These are phyloP conservation scores for Sonneratia caseolaris DNA, from an alignment of 345 rosid genomes.

Conservation along the genomic window DNA sequence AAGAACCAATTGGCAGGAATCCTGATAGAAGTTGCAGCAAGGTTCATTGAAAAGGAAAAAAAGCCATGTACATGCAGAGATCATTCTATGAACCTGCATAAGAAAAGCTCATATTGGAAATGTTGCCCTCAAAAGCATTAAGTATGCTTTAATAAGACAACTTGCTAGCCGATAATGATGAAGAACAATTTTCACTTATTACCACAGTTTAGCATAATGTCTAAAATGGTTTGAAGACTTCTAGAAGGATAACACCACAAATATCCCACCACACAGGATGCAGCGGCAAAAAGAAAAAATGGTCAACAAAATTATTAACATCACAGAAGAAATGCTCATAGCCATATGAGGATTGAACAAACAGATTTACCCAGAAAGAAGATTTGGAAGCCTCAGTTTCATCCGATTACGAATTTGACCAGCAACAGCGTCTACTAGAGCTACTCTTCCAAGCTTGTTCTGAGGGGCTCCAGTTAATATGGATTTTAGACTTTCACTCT, in stretches of 20 bases:
- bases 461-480: slow-evolving; percentile 62
- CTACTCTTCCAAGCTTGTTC: slow-evolving; percentile 67
- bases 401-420: slow-evolving; percentile 67
- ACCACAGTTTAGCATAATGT: not conserved
- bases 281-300: not conserved
- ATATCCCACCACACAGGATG: not conserved
- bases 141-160: not conserved
- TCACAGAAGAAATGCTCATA: not conserved
- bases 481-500: slow-evolving; percentile 69
- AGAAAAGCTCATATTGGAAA: not conserved
- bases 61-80: not conserved
- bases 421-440: slow-evolving; percentile 67
- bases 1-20: not conserved
- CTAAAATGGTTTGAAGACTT: not conserved
- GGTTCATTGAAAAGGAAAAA: not conserved
- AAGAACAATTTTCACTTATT: not conserved
- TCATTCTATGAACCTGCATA: not conserved
- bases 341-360: not conserved
- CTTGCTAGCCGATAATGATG: not conserved
- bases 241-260: not conserved
- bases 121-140: not conserved
- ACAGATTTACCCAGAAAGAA: slow-evolving; percentile 52
- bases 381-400: slow-evolving; percentile 66
- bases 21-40: not conserved
- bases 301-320: not conserved